Evolutionary conservation across 352 stramenopile species (phyloP).

Genomic region (Phytophthora meadii): DNA sequence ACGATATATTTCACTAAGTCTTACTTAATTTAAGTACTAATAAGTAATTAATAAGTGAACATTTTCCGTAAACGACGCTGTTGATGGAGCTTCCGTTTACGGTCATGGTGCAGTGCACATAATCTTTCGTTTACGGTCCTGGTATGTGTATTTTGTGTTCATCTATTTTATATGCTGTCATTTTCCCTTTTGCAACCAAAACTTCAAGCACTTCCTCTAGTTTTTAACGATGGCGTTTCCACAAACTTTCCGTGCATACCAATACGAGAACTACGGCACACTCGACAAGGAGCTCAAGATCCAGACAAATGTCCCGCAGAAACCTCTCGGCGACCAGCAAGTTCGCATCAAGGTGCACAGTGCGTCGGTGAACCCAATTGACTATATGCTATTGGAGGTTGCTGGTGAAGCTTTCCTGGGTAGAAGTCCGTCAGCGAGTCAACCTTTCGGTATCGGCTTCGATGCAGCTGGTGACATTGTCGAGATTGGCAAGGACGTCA

Average conservation of each 20-base stretch:
- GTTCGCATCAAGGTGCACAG: conserved; percentile 68
- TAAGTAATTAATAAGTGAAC: conserved; percentile 4
- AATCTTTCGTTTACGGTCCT: no score
- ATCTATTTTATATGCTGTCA: neutral
- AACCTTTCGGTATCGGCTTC: conserved; percentile 52
- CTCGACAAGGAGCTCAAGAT: conserved; percentile 27
- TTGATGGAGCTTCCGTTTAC: neutral
- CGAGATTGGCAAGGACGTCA: conserved; percentile 33
- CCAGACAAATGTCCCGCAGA: conserved; percentile 18
- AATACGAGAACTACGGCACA: conserved; percentile 33
- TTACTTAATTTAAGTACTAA: no score
- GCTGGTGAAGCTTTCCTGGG: conserved; percentile 31
- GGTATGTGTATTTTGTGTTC: no score
- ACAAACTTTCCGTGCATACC: conserved; percentile 29
- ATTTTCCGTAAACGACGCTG: neutral
- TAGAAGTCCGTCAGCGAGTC: conserved; percentile 18
- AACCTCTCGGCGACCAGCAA: conserved; percentile 32
- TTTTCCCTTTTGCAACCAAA: conserved; percentile 9
- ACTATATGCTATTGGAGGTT: conserved; percentile 64
- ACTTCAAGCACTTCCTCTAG: neutral
- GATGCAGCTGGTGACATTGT: conserved; percentile 56
- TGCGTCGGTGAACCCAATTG: conserved; percentile 68
- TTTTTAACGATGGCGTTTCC: conserved; percentile 1
- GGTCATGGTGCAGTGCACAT: neutral
- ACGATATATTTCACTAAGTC: no score